Evolutionary conservation across 1,284 basidiomycete genomes (phyloP).

Genomic region (Cronartium ribicola): DNA sequence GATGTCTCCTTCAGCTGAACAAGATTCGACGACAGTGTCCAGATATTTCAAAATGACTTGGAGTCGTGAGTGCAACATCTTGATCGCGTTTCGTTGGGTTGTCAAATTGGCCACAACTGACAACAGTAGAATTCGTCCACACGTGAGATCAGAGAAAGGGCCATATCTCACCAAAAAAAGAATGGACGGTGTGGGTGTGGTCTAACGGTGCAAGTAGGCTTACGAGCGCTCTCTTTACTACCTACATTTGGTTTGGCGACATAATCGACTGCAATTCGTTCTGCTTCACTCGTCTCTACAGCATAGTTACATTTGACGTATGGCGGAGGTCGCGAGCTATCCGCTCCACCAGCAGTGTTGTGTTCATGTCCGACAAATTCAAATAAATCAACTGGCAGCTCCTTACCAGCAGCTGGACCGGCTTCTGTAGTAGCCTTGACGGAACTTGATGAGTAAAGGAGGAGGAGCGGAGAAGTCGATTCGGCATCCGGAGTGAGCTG

Average conservation of each 20-base stretch:
- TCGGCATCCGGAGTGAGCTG: constrained; percentile 59
- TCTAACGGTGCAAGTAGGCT: constrained; percentile 42
- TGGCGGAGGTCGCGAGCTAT: constrained; percentile 49
- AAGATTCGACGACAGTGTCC: constrained; percentile 60
- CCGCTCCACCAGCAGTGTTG: not conserved
- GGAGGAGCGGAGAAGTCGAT: constrained; percentile 27
- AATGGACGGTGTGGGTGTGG: not conserved
- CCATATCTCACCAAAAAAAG: constrained; percentile 1
- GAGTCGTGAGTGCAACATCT: constrained; percentile 91
- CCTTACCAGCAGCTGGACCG: constrained; percentile 83
- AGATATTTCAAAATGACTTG: constrained; percentile 76
- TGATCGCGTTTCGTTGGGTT: constrained; percentile 87
- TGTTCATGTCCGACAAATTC: constrained; percentile 13
- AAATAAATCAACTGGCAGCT: constrained; percentile 62
- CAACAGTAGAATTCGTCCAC: not conserved
- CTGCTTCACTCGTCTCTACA: constrained; percentile 96
- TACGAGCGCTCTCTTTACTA: constrained; percentile 62
- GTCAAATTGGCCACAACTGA: constrained; percentile 82
- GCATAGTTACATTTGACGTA: constrained; percentile 74
- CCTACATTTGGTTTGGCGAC: constrained; percentile 78
- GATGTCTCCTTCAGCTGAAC: constrained; percentile 12
- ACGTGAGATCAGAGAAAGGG: not conserved
- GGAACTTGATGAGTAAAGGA: constrained; percentile 49
- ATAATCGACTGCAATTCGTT: constrained; percentile 95
- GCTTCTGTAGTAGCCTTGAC: constrained; percentile 74